Base-by-base conservation (phyloP, 805 yeast species). In the Candida khao-thaluensis region DNA sequence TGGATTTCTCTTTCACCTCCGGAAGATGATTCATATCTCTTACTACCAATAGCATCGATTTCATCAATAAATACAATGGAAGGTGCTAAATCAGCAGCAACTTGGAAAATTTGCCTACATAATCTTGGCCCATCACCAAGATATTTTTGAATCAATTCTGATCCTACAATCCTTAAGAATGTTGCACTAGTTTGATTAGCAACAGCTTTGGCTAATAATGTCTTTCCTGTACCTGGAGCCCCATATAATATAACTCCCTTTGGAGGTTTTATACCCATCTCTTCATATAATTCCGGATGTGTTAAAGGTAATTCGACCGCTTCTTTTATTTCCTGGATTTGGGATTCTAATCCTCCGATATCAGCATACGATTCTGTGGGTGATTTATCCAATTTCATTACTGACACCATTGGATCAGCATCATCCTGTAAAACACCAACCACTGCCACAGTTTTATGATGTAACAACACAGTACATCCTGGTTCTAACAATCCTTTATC, bases 361-460 rank as follows among this genome's bases (percentile, higher is more conserved):
- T 93, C 99, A 12, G 97, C 89, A 62, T 91, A 93, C 9, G 95
- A 81, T 65, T 91, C 99, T 2, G 95, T 86, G 34, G 99, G 99
- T 2, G 97, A 91, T 62, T 93, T 95, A 59, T 93, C 99, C 56
- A 93, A 78, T 68, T 91, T 93, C 98, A 93, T 91, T 17, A 90
- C 97, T 32, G 89, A 84, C 8, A 93, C 95, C 86, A 93, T 85
- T 29, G 99, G 98, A 64, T 93, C 99, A 1, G 97, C 85, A 54
- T 93, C 99, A 63, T 93, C 99, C 63, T 85, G 96, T 49, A 93
- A 66, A n/a, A 91, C 97, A 53, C 99, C 99, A n/a, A 93, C 95
- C 43, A 93, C 81, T 4, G 95, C 81, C 44, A 93, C 96, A 0
- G 96, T 83, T 68, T 93, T 93, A 66, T 93, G 96, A 62, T 93